Conservation (phyloP, 73 alveolate genomes). For the Paramecium biaurelia region DNA sequence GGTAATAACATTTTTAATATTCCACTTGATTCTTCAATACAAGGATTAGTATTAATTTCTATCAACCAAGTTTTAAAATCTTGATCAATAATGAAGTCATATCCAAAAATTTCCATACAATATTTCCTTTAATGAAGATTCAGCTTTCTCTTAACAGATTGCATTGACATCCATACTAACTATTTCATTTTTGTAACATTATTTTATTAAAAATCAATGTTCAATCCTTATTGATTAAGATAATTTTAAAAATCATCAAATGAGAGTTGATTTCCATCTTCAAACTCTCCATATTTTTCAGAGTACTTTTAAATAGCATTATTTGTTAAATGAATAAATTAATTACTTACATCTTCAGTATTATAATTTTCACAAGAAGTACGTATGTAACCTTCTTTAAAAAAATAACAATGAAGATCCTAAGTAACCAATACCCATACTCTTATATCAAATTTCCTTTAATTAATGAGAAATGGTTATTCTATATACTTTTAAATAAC, state of each 20-base stretch:
- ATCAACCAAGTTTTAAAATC: constrained; percentile 85
- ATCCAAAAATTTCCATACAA: constrained; percentile 92
- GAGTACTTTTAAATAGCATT: constrained; percentile 77
- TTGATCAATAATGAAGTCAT: constrained; percentile 88
- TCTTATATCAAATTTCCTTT: constrained; percentile 79
- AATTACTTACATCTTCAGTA: constrained; percentile 68
- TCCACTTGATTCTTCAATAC: constrained; percentile 86
- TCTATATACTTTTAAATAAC: constrained; percentile 76
- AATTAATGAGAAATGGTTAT: constrained; percentile 70
- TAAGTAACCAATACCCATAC: constrained; percentile 78
- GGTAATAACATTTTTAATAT: constrained; percentile 83
- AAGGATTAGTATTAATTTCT: constrained; percentile 96
- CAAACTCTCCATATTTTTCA: constrained; percentile 72
- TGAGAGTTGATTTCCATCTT: constrained; percentile 80
- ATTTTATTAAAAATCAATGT: constrained; percentile 70
- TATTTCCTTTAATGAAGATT: constrained; percentile 70
- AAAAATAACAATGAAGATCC: constrained; percentile 68
- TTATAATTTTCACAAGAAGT: constrained; percentile 72
- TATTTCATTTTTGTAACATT: constrained; percentile 76
- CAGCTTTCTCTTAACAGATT: constrained; percentile 66
- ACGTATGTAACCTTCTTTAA: constrained; percentile 81
- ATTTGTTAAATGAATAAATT: constrained; percentile 77
- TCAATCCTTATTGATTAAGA: constrained; percentile 61
- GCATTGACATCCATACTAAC: constrained; percentile 70
- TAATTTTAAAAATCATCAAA: constrained; percentile 73